Evolutionary conservation across 495 filamentous ascomycete species (phyloP), one percentile per base, ranked within the genome.

Genomic region (Neurospora sp.): DNA sequence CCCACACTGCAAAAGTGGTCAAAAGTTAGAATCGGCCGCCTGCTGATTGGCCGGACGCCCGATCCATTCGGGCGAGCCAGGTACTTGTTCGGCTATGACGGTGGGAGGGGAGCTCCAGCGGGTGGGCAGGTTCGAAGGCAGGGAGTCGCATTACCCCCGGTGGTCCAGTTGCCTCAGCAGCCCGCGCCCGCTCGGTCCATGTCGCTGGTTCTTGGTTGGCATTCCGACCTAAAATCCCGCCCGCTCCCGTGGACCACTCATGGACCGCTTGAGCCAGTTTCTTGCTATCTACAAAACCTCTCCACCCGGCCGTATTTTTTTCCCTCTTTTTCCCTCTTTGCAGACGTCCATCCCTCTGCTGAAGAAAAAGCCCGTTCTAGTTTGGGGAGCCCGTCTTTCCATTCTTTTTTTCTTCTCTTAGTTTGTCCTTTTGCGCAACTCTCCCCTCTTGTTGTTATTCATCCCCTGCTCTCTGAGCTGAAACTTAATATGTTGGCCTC

Each of bases 401-500:
- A n/a, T 72, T 71, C 41, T 47, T 72, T 69, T 72, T 38, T 39
- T 70, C 44, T 39, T 42, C 31, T 27, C 53, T 45, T 75, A 69
- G n/a, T 75, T 75, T 76, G 76, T 77, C 71, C 70, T 65, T 74
- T 69, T 78, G 73, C 74, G 68, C 71, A 75, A 72, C 71, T 80
- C 79, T 79, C 78, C 79, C 76, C 79, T 80, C 77, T 74, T 78
- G 78, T 79, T 79, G 76, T 77, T 69, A 74, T 72, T 74, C 68
- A 74, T 37, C 37, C 69, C 73, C 71, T 70, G 70, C 70, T 47
- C 73, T 75, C 71, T 69, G 77, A 76, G 74, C 75, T 77, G 74
- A 81, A 71, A 76, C 72, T 83, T 83, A 86, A 74, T 74, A 89
- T 87, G 85, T 80, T 89, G 83, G 83, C 85, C 71, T 81, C 86